Conservation (phyloP, 164 flowering plant genomes). For the Annona cherimola region DNA sequence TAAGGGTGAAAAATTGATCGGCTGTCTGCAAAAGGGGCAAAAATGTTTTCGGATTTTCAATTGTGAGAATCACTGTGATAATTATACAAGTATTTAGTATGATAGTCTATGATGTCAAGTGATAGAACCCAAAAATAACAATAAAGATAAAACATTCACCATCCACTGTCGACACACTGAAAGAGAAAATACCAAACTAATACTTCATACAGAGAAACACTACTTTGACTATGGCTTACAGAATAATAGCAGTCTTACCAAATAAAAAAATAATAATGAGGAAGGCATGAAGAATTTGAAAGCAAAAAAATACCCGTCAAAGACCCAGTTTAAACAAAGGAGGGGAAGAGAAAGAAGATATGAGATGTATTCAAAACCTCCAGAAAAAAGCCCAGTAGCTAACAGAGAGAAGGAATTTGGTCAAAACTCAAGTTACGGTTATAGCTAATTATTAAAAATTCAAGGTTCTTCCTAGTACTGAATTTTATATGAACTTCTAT, state of each 20-base stretch:
- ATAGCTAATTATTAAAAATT: too few relatives aligned
- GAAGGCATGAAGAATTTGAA: neutral
- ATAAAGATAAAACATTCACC: neutral
- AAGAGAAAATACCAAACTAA: neutral
- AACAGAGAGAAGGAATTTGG: too few relatives aligned
- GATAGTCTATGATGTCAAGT: neutral
- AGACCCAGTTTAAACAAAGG: neutral
- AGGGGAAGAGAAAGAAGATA: neutral
- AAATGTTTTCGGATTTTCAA: neutral
- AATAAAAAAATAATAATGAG: too few relatives aligned
- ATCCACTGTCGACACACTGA: neutral
- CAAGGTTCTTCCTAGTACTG: too few relatives aligned
- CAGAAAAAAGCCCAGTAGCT: too few relatives aligned
- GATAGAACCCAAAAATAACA: neutral
- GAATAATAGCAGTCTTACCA: neutral
- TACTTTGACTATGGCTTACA: too few relatives aligned
- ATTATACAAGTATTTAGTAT: neutral
- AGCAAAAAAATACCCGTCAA: too few relatives aligned
- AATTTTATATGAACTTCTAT: too few relatives aligned
- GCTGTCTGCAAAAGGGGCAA: conserved; percentile 54
- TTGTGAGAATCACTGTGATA: neutral
- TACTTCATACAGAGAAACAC: neutral
- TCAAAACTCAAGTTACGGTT: too few relatives aligned
- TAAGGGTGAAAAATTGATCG: conserved; percentile 83
- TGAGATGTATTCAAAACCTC: too few relatives aligned